Conservation (phyloP, 2,329 filamentous ascomycete species). For the Colletotrichum endophyticum region DNA sequence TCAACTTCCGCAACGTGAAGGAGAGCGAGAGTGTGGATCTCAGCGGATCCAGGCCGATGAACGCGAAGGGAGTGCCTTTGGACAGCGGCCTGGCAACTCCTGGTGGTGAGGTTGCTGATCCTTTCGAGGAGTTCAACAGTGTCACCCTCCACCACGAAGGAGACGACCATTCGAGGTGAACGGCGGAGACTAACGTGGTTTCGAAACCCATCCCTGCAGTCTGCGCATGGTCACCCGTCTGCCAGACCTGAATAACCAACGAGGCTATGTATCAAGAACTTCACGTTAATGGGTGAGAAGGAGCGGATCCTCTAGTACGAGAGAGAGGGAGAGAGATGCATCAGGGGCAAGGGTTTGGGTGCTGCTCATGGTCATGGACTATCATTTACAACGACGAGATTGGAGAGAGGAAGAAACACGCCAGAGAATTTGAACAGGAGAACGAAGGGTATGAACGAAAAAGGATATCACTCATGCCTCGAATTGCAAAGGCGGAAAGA, state of each 20-base stretch:
- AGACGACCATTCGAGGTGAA: conserved; percentile 55
- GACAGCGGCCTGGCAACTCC: conserved; percentile 88
- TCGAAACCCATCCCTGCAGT: not conserved
- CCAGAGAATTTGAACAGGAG: not conserved
- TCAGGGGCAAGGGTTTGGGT: not conserved
- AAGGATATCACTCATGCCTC: not conserved
- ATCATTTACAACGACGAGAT: conserved; percentile 11
- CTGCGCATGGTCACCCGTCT: not conserved
- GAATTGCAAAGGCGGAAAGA: not conserved
- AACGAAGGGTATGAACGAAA: not conserved
- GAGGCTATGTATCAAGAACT: not conserved
- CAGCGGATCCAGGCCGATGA: conserved; percentile 59
- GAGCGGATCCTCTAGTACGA: not conserved
- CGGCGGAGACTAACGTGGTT: conserved; percentile 19
- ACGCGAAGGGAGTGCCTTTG: conserved; percentile 79
- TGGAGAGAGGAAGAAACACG: conserved; percentile 2
- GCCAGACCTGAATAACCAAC: not conserved
- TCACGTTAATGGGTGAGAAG: not conserved
- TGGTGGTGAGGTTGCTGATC: conserved; percentile 78
- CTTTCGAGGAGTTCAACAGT: conserved; percentile 98
- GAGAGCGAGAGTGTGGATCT: conserved; percentile 96
- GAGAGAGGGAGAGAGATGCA: not conserved
- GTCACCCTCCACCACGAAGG: conserved; percentile 97
- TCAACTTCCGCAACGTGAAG: conserved; percentile 98
- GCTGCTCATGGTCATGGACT: not conserved